Evolutionary conservation across 2,329 filamentous ascomycete species (phyloP).

Genomic region (Phyllosticta citribraziliensis): DNA sequence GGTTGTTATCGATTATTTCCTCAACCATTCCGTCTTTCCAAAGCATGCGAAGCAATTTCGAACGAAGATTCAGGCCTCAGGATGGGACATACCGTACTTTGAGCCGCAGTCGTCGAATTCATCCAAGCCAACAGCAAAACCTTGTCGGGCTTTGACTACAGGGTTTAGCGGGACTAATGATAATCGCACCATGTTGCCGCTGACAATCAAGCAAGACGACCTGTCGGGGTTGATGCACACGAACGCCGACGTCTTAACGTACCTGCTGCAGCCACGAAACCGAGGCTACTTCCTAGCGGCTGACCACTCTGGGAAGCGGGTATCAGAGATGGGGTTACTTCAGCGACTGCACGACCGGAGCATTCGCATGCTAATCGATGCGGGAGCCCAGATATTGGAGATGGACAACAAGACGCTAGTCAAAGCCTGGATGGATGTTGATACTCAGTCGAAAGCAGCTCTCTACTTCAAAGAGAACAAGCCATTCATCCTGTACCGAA

Average conservation of each 20-base stretch:
- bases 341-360: constrained; percentile 21
- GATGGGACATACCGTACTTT: constrained; percentile 55
- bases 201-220: constrained; percentile 54
- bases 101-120: not conserved
- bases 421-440: constrained; percentile 41
- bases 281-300: constrained; percentile 35
- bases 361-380: constrained; percentile 52
- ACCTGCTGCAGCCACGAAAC: constrained; percentile 46
- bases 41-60: constrained; percentile 55
- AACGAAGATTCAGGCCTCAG: constrained; percentile 53
- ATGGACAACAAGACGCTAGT: constrained; percentile 45
- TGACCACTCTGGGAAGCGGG: constrained; percentile 21
- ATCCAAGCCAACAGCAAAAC: not conserved
- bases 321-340: constrained; percentile 40
- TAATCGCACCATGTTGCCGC: constrained; percentile 47
- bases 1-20: constrained; percentile 52
- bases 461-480: constrained; percentile 46
- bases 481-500: constrained; percentile 35
- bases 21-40: constrained; percentile 57
- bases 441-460: constrained; percentile 38
- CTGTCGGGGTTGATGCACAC: constrained; percentile 47
- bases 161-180: constrained; percentile 69
- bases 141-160: constrained; percentile 39
- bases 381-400: constrained; percentile 55
- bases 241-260: constrained; percentile 53